phyloP scores from a whole-genome alignment of 2,329 filamentous ascomycete species.

The Mycosphaerella sp. region DNA sequence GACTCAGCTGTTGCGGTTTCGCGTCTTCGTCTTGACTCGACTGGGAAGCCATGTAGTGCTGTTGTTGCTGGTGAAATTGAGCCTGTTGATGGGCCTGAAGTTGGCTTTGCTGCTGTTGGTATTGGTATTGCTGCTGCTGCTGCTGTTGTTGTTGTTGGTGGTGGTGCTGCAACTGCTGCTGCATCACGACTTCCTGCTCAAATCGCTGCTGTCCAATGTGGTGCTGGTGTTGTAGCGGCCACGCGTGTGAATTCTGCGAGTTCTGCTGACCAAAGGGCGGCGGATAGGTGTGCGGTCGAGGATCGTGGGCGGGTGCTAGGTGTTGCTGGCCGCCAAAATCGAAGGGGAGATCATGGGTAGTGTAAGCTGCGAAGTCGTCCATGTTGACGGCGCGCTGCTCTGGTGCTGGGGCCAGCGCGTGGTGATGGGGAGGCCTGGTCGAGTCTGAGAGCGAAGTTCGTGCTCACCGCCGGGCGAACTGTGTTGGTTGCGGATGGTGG shows the following conservation, averaged over 20 bases:
- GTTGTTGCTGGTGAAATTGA: constrained; percentile 20
- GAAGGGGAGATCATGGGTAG: constrained; percentile 36
- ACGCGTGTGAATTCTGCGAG: constrained; percentile 15
- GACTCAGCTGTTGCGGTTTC: constrained; percentile 17
- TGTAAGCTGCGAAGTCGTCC: constrained; percentile 39
- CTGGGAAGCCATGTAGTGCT: constrained; percentile 16
- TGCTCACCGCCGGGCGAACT: constrained; percentile 7
- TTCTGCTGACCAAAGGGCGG: constrained; percentile 22
- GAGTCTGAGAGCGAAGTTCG: constrained; percentile 3
- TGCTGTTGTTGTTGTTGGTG: constrained; percentile 20
- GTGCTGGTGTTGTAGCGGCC: constrained; percentile 4
- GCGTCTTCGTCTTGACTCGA: constrained; percentile 23
- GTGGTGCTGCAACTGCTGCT: constrained; percentile 23
- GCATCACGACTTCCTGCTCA: constrained; percentile 22
- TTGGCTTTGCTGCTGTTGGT: constrained; percentile 7
- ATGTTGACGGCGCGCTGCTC: constrained; percentile 26
- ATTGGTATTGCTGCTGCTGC: constrained; percentile 10
- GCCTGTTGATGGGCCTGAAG: constrained; percentile 12
- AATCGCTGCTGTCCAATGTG: constrained; percentile 17
- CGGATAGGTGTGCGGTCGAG: constrained; percentile 27
- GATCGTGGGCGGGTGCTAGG: constrained; percentile 23
- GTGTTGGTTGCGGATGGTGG: constrained; percentile 6
- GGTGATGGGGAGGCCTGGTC: constrained; percentile 8
- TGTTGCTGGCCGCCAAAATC: constrained; percentile 32
- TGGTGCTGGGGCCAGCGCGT: constrained; percentile 52